Percentiles rank a stretch among this genome's conserved stretches.
Evolutionary conservation across 2,329 filamentous ascomycete species (phyloP).

Genomic region (Colletotrichum magnum): DNA sequence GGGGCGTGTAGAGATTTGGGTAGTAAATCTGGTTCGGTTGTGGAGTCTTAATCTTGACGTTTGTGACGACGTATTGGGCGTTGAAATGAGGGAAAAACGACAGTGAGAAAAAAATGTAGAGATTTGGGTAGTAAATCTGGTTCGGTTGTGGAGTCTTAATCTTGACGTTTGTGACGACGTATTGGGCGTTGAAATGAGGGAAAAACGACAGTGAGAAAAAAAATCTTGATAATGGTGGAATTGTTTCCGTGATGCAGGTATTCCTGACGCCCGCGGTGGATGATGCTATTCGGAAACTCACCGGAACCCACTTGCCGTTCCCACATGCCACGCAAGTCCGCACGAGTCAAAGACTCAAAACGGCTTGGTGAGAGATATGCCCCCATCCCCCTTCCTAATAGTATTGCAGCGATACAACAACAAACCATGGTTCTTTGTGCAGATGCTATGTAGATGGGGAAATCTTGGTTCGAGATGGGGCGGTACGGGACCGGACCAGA

Average conservation of each 20-base stretch:
- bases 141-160: not conserved
- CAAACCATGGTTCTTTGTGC: no score
- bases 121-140: not conserved
- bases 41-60: not conserved
- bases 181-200: not conserved
- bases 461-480: no score
- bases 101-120: not conserved
- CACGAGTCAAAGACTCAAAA: no score
- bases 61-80: no score
- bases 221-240: not conserved
- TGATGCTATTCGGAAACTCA: conserved; percentile 39
- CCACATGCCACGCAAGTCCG: conserved; percentile 22
- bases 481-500: no score
- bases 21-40: not conserved
- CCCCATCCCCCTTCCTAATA: no score
- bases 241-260: not conserved
- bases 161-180: no score
- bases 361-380: no score
- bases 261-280: not conserved
- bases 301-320: conserved; percentile 34
- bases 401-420: no score
- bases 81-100: not conserved
- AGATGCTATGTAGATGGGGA: no score
- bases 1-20: not conserved
- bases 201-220: not conserved